These are phyloP conservation scores for Arachis monticola DNA, from an alignment of 331 rosid species.

Conservation along the genomic window DNA sequence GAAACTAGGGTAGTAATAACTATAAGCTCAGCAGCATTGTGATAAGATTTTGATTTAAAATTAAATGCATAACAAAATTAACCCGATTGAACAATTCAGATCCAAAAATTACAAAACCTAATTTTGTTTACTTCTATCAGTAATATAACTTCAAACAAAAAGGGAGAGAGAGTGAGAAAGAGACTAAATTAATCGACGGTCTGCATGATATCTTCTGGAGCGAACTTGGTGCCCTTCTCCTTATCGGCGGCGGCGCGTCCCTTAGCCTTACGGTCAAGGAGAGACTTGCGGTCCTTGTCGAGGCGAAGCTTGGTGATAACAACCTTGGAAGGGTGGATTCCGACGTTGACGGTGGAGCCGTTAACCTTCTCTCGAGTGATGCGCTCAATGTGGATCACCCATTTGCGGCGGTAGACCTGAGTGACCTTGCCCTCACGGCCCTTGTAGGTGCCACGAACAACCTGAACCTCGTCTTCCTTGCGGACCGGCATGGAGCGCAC, in stretches of 20 bases:
- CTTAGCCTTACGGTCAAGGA: conserved; percentile 87
- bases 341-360: conserved; percentile 86
- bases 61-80: neutral
- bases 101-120: conserved; percentile 8
- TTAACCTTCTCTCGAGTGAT: conserved; percentile 91
- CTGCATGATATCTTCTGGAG: conserved; percentile 88
- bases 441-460: conserved; percentile 79
- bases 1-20: neutral
- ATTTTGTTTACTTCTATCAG: neutral
- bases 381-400: conserved; percentile 89
- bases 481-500: conserved; percentile 84
- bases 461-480: conserved; percentile 87
- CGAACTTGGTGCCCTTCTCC: conserved; percentile 88
- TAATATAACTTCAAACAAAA: neutral
- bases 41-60: conserved; percentile 11
- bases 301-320: conserved; percentile 77
- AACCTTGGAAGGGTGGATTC: conserved; percentile 78
- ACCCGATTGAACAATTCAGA: conserved; percentile 15
- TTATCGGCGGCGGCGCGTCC: conserved; percentile 88
- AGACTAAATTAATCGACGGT: conserved; percentile 57
- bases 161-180: no score
- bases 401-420: conserved; percentile 87
- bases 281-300: conserved; percentile 85
- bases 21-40: neutral
- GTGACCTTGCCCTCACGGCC: conserved; percentile 93